Evolutionary conservation across 345 rosid genomes (phyloP).

Genomic region (Zanthoxylum bungeanum): DNA sequence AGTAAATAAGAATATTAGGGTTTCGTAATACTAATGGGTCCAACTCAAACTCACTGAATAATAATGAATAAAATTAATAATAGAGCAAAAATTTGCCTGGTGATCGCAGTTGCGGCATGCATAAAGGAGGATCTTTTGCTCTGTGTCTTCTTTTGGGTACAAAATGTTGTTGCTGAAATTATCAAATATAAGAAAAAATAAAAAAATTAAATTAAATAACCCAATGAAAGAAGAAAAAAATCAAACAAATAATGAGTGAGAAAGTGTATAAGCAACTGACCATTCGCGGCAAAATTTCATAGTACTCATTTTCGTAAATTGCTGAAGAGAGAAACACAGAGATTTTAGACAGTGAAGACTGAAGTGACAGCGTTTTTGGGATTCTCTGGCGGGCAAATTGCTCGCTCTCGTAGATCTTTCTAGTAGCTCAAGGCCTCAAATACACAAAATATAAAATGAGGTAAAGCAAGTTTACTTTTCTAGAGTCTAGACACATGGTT

Average conservation of each 20-base stretch:
- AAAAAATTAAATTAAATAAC: no score
- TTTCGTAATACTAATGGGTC: background rate
- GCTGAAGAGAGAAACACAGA: background rate
- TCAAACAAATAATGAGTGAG: background rate
- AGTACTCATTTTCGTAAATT: slow-evolving; percentile 57
- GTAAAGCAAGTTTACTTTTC: no score
- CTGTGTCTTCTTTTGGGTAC: slow-evolving; percentile 68
- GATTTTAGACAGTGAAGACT: background rate
- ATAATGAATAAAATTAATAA: background rate
- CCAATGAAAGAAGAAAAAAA: background rate
- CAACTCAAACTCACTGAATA: background rate
- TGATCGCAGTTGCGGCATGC: slow-evolving; percentile 91
- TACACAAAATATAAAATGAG: no score
- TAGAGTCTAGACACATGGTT: no score
- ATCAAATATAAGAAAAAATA: background rate
- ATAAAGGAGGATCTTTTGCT: slow-evolving; percentile 56
- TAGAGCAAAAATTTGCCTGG: slow-evolving; percentile 39
- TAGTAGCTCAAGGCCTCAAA: background rate
- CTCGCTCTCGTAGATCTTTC: background rate
- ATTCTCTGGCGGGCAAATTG: slow-evolving; percentile 13
- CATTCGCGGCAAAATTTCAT: slow-evolving; percentile 91
- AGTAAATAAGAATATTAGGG: background rate
- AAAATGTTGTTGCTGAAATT: slow-evolving; percentile 68
- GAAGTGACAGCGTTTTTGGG: no score
- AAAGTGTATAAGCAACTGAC: slow-evolving; percentile 21